phyloP scores from a whole-genome alignment of 371 early-diverging fungal species.

The Syncephalastrum racemosum region DNA sequence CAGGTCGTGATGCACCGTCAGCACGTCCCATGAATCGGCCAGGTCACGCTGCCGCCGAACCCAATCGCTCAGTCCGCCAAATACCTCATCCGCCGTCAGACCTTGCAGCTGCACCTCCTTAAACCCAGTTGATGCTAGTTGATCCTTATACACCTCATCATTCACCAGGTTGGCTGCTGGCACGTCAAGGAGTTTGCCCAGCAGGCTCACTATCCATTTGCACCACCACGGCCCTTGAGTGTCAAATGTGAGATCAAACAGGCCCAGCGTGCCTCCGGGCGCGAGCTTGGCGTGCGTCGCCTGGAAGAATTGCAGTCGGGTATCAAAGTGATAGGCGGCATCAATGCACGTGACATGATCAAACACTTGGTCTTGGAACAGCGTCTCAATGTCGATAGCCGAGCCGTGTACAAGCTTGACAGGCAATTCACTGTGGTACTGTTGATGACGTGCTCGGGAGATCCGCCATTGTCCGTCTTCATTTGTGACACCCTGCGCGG shows the following conservation, averaged over 20 bases:
- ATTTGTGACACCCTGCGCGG: constrained; percentile 46
- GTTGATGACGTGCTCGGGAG: constrained; percentile 16
- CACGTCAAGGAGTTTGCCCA: constrained; percentile 22
- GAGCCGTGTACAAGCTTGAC: constrained; percentile 30
- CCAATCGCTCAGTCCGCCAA: constrained; percentile 13
- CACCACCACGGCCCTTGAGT: constrained; percentile 7
- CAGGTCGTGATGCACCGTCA: constrained; percentile 1
- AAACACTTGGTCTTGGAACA: constrained; percentile 17
- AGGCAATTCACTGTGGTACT: constrained; percentile 4
- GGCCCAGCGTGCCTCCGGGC: constrained; percentile 39
- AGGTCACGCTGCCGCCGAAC: constrained; percentile 10
- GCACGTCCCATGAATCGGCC: constrained; percentile 18
- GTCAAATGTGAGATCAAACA: constrained; percentile 39
- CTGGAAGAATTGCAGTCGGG: constrained; percentile 49
- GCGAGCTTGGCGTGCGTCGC: constrained; percentile 26
- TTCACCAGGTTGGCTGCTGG: constrained; percentile 33
- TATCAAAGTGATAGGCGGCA: constrained; percentile 59
- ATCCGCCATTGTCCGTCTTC: constrained; percentile 37
- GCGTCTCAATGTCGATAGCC: constrained; percentile 23
- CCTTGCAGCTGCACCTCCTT: constrained; percentile 9
- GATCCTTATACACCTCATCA: constrained; percentile 10
- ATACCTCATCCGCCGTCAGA: constrained; percentile 10
- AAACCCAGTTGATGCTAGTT: constrained; percentile 11
- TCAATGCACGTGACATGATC: constrained; percentile 55
- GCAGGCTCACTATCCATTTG: constrained; percentile 1